Evolutionary conservation across 805 yeast genomes (phyloP), one percentile per base, ranked within the genome.

Genomic region (Lachancea meyersii): DNA sequence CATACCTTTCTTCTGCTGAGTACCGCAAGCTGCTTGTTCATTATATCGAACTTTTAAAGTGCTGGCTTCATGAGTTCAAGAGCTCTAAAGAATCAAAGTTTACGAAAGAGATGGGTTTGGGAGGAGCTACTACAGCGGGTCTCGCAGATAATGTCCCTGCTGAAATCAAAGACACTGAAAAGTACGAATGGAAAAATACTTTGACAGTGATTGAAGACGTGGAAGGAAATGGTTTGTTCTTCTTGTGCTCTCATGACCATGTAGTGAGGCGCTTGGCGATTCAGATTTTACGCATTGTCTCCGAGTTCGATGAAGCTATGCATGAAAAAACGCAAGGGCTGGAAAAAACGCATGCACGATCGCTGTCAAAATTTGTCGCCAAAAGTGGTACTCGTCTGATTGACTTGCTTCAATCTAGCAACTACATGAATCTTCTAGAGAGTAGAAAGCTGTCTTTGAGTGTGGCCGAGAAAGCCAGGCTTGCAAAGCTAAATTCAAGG

Each of bases 191-290:
- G 74, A 86, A 85, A 51, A 79, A 79, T 36, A 79, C 87, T 14
- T 79, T 86, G 48, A 83, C 96, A 0, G 82, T 85, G 0, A 81
- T 93, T 36, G 97, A 93, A 61, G 97, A 91, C 48, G 86, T 91
- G 8, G 98, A 93, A 63, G 97, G 98, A 0, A 86, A 89, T 57
- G 99, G 96, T 0, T 64, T 93, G 23, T 93, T 86, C 55, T 91
- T 94, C 56, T 67, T 93, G 18, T 86, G 96, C 54, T 86, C 96
- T 1, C 94, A 88, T 51, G 96, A 88, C 57, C 72, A 82, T 33
- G 70, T 75, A 19, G 75, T 86, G 10, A 70, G 99, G 41, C 79
- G 78, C 46, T 65, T 80, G 36, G 97, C 95, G 0, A 69, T 89
- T 2, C 73, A 82, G 5, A 80, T 94, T 7, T 63, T 93, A 45